Percentiles rank a stretch among this genome's conserved stretches.
Conservation (phyloP, 306 rosid genomes). For the Castanea mollissima region DNA sequence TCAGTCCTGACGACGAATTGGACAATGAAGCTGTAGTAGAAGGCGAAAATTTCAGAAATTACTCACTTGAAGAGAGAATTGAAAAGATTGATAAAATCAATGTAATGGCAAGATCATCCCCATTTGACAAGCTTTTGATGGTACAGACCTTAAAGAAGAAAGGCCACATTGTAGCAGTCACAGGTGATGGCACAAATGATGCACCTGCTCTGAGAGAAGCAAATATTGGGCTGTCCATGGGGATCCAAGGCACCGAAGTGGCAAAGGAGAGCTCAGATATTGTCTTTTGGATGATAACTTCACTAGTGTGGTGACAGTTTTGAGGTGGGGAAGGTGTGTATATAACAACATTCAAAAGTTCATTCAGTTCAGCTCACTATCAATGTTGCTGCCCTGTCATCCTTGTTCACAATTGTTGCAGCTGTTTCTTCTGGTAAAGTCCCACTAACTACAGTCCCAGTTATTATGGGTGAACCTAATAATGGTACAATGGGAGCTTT, state of each 20-base stretch:
- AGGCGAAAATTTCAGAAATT: constrained; percentile 21
- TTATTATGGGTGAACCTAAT: constrained; percentile 30
- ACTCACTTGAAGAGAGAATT: constrained; percentile 25
- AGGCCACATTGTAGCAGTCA: constrained; percentile 33
- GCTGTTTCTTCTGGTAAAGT: constrained; percentile 27
- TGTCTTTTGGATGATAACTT: constrained; percentile 24
- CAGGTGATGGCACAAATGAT: constrained; percentile 32
- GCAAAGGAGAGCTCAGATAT: constrained; percentile 34
- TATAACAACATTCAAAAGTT: constrained; percentile 29
- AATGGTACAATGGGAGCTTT: constrained; percentile 33
- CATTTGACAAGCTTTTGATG: constrained; percentile 27
- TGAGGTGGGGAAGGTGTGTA: constrained; percentile 32
- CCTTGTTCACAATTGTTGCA: too few species aligned
- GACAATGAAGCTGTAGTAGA: constrained; percentile 9
- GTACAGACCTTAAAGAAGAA: constrained; percentile 23
- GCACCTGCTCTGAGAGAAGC: constrained; percentile 32
- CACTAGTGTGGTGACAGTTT: constrained; percentile 13
- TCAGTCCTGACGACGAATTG: background rate
- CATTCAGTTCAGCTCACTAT: constrained; percentile 32
- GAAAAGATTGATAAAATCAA: constrained; percentile 17
- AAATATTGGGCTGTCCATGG: constrained; percentile 32
- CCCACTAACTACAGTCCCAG: constrained; percentile 24
- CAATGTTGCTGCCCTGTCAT: constrained; percentile 19
- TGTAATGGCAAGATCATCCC: constrained; percentile 32
- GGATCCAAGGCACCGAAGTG: constrained; percentile 32